A percentile compares a stretch with the other conserved stretches of the same genome.
Evolutionary conservation across 768 basidiomycete species (phyloP).

Genomic region (Lactarius pseudohatsudake): DNA sequence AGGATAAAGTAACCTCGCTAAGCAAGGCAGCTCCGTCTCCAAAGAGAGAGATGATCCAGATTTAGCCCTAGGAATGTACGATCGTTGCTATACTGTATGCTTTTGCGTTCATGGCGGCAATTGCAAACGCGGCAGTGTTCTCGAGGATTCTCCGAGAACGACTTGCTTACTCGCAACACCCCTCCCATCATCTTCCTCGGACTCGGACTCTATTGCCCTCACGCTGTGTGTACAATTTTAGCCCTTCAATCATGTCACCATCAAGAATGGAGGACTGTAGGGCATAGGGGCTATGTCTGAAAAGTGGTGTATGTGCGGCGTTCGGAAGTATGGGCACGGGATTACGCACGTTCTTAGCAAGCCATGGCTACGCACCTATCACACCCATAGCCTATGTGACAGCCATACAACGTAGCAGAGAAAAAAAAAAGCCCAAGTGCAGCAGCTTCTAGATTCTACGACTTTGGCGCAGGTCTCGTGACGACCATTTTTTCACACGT

Average conservation of each 20-base stretch:
- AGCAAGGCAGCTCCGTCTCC: background rate
- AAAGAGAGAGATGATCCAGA: background rate
- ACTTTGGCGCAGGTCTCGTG: constrained; percentile 8
- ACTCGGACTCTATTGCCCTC: background rate
- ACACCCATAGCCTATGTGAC: constrained; percentile 16
- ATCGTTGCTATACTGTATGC: background rate
- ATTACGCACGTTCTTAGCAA: background rate
- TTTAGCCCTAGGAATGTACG: background rate
- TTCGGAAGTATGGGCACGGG: constrained; percentile 21
- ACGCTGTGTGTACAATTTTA: constrained; percentile 7
- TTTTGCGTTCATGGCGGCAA: background rate
- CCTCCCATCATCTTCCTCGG: background rate
- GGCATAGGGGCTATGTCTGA: constrained; percentile 23
- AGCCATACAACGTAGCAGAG: background rate
- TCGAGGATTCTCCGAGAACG: constrained; percentile 1
- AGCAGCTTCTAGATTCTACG: constrained; percentile 3
- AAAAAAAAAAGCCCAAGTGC: background rate
- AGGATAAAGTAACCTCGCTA: constrained; percentile 3
- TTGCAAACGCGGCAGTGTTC: constrained; percentile 1
- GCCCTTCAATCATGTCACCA: constrained; percentile 13
- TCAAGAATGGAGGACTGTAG: constrained; percentile 9
- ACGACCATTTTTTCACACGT: constrained; percentile 6
- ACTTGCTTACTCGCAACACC: background rate
- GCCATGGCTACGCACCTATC: constrained; percentile 19
- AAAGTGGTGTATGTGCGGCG: constrained; percentile 19